phyloP scores from a whole-genome alignment of 139 green algal species.

The Microglena sp. region DNA sequence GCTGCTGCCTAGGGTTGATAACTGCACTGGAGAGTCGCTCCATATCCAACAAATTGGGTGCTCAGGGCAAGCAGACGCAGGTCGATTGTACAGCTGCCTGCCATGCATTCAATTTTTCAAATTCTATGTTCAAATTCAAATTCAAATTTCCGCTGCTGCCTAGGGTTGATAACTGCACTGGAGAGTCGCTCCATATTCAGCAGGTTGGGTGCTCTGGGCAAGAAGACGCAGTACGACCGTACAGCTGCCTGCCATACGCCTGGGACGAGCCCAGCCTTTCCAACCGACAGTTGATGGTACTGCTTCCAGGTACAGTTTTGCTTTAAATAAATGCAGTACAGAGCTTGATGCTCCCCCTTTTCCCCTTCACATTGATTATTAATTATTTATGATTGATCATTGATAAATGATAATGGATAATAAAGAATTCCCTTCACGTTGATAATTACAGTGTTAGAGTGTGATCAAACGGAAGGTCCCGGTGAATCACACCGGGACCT shows the following conservation, averaged over 20 bases:
- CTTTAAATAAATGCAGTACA: neutral
- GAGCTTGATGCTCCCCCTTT: too few species aligned
- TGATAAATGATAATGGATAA: too few species aligned
- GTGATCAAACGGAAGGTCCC: too few species aligned
- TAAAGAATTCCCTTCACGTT: too few species aligned
- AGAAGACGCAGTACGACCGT: slow-evolving; percentile 73
- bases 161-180: neutral
- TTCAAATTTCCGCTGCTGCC: neutral
- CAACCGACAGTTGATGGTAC: slow-evolving; percentile 39
- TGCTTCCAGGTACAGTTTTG: slow-evolving; percentile 44
- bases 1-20: slow-evolving; percentile 82
- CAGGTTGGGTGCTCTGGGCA: slow-evolving; percentile 35
- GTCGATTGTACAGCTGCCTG: slow-evolving; percentile 8
- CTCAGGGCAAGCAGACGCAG: too few species aligned
- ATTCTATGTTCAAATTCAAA: neutral
- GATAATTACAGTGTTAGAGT: too few species aligned
- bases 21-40: slow-evolving; percentile 63
- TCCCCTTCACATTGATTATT: too few species aligned
- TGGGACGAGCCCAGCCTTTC: slow-evolving; percentile 70
- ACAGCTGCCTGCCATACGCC: slow-evolving; percentile 65
- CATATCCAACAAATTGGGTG: slow-evolving; percentile 59
- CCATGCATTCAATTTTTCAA: neutral
- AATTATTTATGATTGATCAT: too few species aligned
- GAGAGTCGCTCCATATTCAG: neutral
- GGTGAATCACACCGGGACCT: too few species aligned